These are phyloP conservation scores for Suillus bovinus DNA, from an alignment of 768 basidiomycete species.

Conservation along the genomic window DNA sequence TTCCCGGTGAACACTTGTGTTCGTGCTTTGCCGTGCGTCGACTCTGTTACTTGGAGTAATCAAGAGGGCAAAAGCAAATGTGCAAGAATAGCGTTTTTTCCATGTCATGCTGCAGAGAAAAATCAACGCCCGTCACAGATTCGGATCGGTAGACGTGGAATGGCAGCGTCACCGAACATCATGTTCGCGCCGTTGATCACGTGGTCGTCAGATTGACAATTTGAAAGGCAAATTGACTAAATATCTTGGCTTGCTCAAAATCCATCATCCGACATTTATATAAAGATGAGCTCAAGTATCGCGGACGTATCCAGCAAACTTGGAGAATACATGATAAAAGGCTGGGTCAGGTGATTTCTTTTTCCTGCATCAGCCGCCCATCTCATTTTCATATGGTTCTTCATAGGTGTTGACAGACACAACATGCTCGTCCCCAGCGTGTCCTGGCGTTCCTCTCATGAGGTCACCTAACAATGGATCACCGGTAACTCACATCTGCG, in stretches of 20 bases:
- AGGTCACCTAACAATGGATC: conserved; percentile 58
- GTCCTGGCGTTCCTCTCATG: conserved; percentile 66
- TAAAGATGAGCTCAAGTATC: conserved; percentile 48
- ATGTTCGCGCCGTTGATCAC: conserved; percentile 4
- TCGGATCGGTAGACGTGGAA: conserved; percentile 38
- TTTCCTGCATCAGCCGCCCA: not conserved
- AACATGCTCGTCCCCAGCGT: conserved; percentile 55
- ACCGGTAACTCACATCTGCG: conserved; percentile 57
- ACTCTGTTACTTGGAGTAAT: conserved; percentile 35
- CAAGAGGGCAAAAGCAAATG: conserved; percentile 42
- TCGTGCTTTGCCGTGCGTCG: conserved; percentile 11
- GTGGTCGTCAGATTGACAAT: not conserved
- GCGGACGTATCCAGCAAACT: conserved; percentile 61
- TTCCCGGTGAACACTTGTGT: conserved; percentile 18
- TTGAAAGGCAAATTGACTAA: not conserved
- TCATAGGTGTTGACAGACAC: conserved; percentile 63
- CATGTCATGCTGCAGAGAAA: conserved; percentile 35
- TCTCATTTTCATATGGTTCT: conserved; percentile 7
- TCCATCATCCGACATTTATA: not conserved
- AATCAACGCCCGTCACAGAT: not conserved
- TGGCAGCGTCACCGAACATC: not conserved
- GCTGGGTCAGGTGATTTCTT: conserved; percentile 55
- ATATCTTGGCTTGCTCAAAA: conserved; percentile 6
- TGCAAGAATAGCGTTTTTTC: conserved; percentile 53
- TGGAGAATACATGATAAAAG: conserved; percentile 73